Conservation (phyloP, 345 rosid genomes). For the Arabidopsis suecica region DNA sequence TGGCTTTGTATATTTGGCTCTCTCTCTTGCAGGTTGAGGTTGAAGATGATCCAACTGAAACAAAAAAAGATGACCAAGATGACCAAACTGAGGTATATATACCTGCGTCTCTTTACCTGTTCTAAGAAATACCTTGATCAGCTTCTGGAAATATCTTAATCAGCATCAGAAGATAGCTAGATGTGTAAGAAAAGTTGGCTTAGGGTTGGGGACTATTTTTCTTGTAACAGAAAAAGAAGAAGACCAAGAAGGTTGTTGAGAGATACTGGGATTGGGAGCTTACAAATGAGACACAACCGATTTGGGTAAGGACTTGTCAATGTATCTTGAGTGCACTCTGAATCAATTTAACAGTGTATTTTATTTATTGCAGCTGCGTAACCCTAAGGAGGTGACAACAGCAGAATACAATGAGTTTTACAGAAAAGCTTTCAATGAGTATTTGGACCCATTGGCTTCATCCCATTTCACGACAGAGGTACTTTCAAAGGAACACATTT, state of each 20-base stretch:
- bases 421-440: conserved; percentile 86
- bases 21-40: conserved; percentile 74
- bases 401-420: conserved; percentile 95
- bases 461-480: conserved; percentile 99
- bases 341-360: conserved; percentile 22
- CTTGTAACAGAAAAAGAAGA: conserved; percentile 77
- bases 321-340: neutral
- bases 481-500: conserved; percentile 17
- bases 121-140: conserved; percentile 18
- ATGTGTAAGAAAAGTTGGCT: conserved; percentile 15
- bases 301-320: conserved; percentile 66
- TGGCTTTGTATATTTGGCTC: conserved; percentile 1
- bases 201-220: conserved; percentile 7
- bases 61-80: conserved; percentile 62
- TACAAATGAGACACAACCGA: conserved; percentile 92
- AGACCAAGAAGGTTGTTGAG: conserved; percentile 91
- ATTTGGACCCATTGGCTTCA: conserved; percentile 92
- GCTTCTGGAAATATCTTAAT: conserved; percentile 1
- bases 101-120: conserved; percentile 3
- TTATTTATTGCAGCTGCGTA: conserved; percentile 76
- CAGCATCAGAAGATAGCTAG: conserved; percentile 12
- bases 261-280: conserved; percentile 99
- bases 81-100: conserved; percentile 67
- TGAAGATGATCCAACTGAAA: conserved; percentile 88
- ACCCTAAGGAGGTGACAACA: conserved; percentile 83